phyloP scores from a whole-genome alignment of 495 filamentous ascomycete species.

The Chaetomium fimeti region DNA sequence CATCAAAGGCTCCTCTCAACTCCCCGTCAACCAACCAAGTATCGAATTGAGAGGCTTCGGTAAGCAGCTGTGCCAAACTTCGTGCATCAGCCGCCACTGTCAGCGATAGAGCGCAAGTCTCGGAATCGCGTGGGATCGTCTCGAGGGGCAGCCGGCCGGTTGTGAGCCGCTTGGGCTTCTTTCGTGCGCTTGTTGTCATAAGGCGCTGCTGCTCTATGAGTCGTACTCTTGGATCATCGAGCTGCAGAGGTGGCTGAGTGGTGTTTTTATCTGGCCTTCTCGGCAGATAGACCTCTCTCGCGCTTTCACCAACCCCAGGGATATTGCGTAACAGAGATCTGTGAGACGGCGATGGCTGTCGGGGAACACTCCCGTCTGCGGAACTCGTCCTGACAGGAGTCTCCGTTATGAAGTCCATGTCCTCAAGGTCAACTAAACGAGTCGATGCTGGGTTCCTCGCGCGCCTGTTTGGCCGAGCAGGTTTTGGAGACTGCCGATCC shows the following conservation, averaged over 20 bases:
- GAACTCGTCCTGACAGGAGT: neutral
- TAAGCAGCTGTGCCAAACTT: constrained; percentile 10
- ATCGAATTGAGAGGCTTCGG: constrained; percentile 15
- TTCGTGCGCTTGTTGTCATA: constrained; percentile 27
- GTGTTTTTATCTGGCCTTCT: neutral
- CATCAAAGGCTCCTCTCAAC: constrained; percentile 5
- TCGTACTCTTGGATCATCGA: constrained; percentile 42
- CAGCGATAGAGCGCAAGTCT: constrained; percentile 33
- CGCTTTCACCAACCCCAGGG: neutral
- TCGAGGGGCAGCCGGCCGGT: constrained; percentile 50
- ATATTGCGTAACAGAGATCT: neutral
- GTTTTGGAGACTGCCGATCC: neutral
- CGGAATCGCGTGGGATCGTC: constrained; percentile 32
- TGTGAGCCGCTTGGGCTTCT: constrained; percentile 40
- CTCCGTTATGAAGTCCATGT: neutral
- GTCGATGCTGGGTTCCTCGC: neutral
- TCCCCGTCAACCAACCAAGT: constrained; percentile 19
- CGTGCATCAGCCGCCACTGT: constrained; percentile 21
- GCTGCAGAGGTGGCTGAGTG: constrained; percentile 32
- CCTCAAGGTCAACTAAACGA: neutral
- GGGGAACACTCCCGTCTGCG: too few relatives aligned
- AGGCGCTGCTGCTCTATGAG: constrained; percentile 44
- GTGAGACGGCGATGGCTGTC: neutral
- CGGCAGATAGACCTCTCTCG: neutral
- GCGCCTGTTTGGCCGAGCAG: neutral